Evolutionary conservation across 345 rosid species (phyloP).

Genomic region (Balakata baccata): DNA sequence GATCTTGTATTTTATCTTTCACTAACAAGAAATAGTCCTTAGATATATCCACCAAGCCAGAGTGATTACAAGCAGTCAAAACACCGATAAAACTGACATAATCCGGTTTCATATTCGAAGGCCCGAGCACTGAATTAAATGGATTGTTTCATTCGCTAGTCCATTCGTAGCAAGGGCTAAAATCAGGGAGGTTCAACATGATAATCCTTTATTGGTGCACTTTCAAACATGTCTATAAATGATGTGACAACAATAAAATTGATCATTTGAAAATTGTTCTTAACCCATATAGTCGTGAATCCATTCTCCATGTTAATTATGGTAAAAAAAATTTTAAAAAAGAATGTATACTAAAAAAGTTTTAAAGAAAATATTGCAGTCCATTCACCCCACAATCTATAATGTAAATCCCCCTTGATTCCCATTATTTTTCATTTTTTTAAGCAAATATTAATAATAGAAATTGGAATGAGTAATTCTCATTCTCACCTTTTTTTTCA

Average conservation of each 20-base stretch:
- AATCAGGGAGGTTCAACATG: conserved; percentile 85
- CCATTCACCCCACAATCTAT: too few species aligned
- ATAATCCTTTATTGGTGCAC: conserved; percentile 37
- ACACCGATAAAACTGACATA: conserved; percentile 58
- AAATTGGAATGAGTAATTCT: too few species aligned
- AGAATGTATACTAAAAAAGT: too few species aligned
- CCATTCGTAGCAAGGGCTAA: conserved; percentile 69
- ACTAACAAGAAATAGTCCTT: conserved; percentile 46
- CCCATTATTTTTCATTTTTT: too few species aligned
- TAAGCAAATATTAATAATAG: too few species aligned
- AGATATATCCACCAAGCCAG: conserved; percentile 51
- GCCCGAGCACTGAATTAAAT: conserved; percentile 49
- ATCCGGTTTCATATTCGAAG: conserved; percentile 52
- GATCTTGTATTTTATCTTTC: conserved; percentile 48
- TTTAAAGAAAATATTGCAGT: too few species aligned
- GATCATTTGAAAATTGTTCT: conserved; percentile 43
- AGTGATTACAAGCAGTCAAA: conserved; percentile 69
- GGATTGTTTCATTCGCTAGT: conserved; percentile 45
- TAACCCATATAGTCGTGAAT: conserved; percentile 52
- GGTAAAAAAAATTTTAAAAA: too few species aligned
- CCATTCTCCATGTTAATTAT: conserved; percentile 68
- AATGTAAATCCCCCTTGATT: too few species aligned
- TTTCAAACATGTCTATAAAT: conserved; percentile 55
- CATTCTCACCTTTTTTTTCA: too few species aligned
- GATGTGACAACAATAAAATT: conserved; percentile 59